These are phyloP conservation scores for Kalmanozyma brasiliensis DNA, from an alignment of 1,284 basidiomycete species.

Conservation along the genomic window DNA sequence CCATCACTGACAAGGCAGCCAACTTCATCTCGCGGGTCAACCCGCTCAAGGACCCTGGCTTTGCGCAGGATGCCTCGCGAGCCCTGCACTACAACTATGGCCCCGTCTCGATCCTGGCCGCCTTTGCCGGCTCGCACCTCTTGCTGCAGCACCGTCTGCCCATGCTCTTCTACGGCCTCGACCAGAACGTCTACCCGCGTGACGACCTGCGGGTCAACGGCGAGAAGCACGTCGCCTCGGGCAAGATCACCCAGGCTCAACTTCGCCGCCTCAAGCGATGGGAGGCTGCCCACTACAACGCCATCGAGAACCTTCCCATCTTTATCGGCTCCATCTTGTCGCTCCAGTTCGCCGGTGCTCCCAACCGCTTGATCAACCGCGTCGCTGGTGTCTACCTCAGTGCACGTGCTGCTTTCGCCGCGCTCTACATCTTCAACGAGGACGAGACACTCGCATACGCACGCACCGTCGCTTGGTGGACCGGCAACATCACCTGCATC, in stretches of 20 bases:
- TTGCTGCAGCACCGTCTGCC: slow-evolving; percentile 46
- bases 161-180: slow-evolving; percentile 45
- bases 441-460: slow-evolving; percentile 13
- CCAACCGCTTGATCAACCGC: slow-evolving; percentile 46
- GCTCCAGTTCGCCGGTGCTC: slow-evolving; percentile 40
- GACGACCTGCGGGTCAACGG: slow-evolving; percentile 38
- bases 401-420: slow-evolving; percentile 35
- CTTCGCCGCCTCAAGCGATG: slow-evolving; percentile 47
- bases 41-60: slow-evolving; percentile 41
- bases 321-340: slow-evolving; percentile 48
- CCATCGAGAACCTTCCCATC: slow-evolving; percentile 43
- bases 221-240: slow-evolving; percentile 41
- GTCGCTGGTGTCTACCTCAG: slow-evolving; percentile 37
- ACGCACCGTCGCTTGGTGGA: slow-evolving; percentile 45
- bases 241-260: slow-evolving; percentile 38
- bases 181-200: slow-evolving; percentile 47
- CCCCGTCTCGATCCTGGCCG: slow-evolving; percentile 47
- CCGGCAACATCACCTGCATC: slow-evolving; percentile 43
- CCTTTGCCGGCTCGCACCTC: slow-evolving; percentile 48
- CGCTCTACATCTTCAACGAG: slow-evolving; percentile 35
- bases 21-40: slow-evolving; percentile 43
- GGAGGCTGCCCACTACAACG: slow-evolving; percentile 54
- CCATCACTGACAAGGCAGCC: slow-evolving; percentile 33
- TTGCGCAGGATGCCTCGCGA: slow-evolving; percentile 35
- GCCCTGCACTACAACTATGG: slow-evolving; percentile 42